Evolutionary conservation across 2,329 filamentous ascomycete genomes (phyloP).

Genomic region (Claviceps fusiformis): DNA sequence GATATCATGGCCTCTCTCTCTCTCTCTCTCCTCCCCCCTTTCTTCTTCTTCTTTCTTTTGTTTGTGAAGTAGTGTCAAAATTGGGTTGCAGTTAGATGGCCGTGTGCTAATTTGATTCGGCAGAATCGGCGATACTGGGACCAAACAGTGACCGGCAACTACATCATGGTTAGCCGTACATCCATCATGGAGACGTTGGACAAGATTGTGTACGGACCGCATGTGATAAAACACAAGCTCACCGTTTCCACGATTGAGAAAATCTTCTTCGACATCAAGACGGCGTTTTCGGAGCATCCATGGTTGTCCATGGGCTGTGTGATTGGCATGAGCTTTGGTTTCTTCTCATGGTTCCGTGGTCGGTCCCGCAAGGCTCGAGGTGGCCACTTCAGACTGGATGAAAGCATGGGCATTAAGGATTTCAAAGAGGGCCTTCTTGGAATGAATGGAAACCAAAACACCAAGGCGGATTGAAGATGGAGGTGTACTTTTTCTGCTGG

Average conservation of each 20-base stretch:
- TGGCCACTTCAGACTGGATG: constrained; percentile 49
- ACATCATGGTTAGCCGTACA: constrained; percentile 78
- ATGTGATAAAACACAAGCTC: constrained; percentile 62
- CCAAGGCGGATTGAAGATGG: constrained; percentile 20
- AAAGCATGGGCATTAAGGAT: constrained; percentile 34
- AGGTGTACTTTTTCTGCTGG: no score
- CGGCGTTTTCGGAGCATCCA: constrained; percentile 45
- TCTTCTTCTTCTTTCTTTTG: no score
- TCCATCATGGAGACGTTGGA: constrained; percentile 79
- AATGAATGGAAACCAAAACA: constrained; percentile 20
- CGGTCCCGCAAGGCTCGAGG: constrained; percentile 39
- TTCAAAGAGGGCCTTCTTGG: constrained; percentile 54
- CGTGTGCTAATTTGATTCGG: neutral
- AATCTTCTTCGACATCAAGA: constrained; percentile 53
- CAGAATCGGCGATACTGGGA: constrained; percentile 95
- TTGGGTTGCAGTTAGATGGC: no score
- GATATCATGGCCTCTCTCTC: neutral
- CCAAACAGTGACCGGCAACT: constrained; percentile 72
- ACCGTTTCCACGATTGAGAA: constrained; percentile 62
- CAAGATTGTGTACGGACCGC: constrained; percentile 54
- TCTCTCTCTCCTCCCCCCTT: no score
- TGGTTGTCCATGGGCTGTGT: constrained; percentile 44
- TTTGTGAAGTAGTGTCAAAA: no score
- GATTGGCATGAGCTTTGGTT: constrained; percentile 39
- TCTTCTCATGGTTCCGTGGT: constrained; percentile 39